These are phyloP conservation scores for Acanthochlamys bracteata DNA, from an alignment of 106 monocot genomes.

Conservation along the genomic window DNA sequence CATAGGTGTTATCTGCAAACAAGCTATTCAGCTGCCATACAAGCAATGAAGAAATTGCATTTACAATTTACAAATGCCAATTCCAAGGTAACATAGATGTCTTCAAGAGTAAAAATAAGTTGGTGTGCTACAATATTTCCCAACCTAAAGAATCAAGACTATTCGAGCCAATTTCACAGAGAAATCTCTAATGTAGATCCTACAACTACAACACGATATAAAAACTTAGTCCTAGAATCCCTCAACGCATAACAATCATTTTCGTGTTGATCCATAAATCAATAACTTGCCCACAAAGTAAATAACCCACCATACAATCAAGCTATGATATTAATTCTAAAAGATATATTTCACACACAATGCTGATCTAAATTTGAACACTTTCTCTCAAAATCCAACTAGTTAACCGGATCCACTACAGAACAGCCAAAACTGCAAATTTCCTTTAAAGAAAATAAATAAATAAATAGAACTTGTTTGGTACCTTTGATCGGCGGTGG, in stretches of 20 bases:
- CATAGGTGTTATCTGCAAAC: slow-evolving; percentile 18
- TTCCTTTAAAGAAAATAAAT: not conserved
- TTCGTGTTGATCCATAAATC: not conserved
- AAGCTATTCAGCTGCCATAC: not conserved
- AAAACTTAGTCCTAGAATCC: not conserved
- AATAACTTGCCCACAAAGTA: no score
- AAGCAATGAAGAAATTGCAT: not conserved
- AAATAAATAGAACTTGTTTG: not conserved
- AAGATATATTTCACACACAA: not conserved
- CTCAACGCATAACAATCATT: not conserved
- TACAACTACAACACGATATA: not conserved
- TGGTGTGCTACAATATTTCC: no score
- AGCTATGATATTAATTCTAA: not conserved
- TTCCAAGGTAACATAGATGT: no score
- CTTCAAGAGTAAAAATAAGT: no score
- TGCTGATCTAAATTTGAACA: not conserved
- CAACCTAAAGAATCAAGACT: no score
- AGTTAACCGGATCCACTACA: no score
- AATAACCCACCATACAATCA: not conserved
- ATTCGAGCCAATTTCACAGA: no score
- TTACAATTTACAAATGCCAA: not conserved
- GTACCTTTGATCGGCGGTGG: slow-evolving; percentile 33
- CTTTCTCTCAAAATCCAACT: no score
- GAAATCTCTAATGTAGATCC: not conserved
- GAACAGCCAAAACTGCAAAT: no score